Evolutionary conservation across 2,329 filamentous ascomycete genomes (phyloP).

Genomic region (Cladosporium halotolerans): DNA sequence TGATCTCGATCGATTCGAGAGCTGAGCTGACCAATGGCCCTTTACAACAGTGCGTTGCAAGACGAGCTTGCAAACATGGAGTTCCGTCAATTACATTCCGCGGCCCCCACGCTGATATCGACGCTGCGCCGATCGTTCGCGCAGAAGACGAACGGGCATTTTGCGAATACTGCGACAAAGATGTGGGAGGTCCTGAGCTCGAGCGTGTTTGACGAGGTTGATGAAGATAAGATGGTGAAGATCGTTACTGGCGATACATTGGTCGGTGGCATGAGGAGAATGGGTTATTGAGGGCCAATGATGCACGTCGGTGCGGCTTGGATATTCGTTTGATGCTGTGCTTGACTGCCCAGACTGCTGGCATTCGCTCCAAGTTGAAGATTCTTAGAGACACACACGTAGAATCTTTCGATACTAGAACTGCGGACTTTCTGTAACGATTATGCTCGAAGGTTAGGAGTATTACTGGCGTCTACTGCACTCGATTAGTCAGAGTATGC

Average conservation of each 20-base stretch:
- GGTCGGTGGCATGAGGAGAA: constrained; percentile 6
- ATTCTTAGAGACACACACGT: too few relatives aligned
- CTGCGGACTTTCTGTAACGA: too few relatives aligned
- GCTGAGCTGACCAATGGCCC: background rate
- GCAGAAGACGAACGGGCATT: constrained; percentile 14
- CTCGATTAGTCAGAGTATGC: too few relatives aligned
- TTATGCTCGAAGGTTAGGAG: too few relatives aligned
- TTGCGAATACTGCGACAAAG: constrained; percentile 13
- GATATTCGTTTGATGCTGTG: background rate
- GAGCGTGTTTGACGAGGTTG: constrained; percentile 23
- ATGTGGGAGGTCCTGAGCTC: constrained; percentile 28
- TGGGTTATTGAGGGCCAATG: constrained; percentile 10
- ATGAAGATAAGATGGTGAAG: constrained; percentile 19
- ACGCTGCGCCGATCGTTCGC: constrained; percentile 26
- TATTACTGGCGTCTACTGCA: too few relatives aligned
- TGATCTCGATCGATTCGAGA: background rate
- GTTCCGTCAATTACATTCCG: constrained; percentile 19
- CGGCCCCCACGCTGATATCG: constrained; percentile 24
- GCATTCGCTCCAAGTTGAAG: too few relatives aligned
- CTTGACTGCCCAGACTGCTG: background rate
- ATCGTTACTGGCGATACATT: constrained; percentile 14
- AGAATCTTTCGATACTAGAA: too few relatives aligned
- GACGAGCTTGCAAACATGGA: constrained; percentile 23
- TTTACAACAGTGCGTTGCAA: constrained; percentile 17
- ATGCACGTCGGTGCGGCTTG: background rate